These are phyloP conservation scores for Trypanosoma melophagium DNA, from an alignment of 208 protist genomes.

Conservation along the genomic window DNA sequence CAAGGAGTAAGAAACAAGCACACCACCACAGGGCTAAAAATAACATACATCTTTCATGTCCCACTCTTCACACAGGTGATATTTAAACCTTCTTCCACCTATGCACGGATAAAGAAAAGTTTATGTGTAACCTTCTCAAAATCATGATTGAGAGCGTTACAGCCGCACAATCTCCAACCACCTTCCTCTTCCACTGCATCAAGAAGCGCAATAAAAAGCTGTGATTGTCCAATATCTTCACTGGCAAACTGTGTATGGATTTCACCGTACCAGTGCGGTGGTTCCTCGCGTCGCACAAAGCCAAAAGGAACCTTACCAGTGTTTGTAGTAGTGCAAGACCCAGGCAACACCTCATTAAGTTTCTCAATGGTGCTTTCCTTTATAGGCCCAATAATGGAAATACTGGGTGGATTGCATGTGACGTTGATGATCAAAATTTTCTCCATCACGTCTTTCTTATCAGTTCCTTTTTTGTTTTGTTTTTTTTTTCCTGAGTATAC, in stretches of 20 bases:
- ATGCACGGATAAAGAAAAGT: slow-evolving; percentile 84
- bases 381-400: slow-evolving; percentile 85
- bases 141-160: slow-evolving; percentile 74
- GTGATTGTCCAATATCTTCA: slow-evolving; percentile 86
- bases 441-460: slow-evolving; percentile 28
- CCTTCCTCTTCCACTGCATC: slow-evolving; percentile 87
- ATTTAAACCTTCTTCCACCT: slow-evolving; percentile 33
- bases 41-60: slow-evolving; percentile 35
- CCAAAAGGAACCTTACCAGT: slow-evolving; percentile 76
- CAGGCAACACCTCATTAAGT: slow-evolving; percentile 81
- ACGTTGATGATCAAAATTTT: slow-evolving; percentile 90
- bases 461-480: background rate
- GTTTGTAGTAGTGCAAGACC: slow-evolving; percentile 83
- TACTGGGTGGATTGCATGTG: slow-evolving; percentile 88
- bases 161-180: slow-evolving; percentile 82
- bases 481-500: slow-evolving; percentile 5
- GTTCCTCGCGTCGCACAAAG: slow-evolving; percentile 70
- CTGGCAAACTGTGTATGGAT: slow-evolving; percentile 83
- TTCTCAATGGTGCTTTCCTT: slow-evolving; percentile 90
- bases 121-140: slow-evolving; percentile 81
- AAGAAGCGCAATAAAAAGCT: slow-evolving; percentile 76
- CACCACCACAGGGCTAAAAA: background rate
- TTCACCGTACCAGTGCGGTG: slow-evolving; percentile 87
- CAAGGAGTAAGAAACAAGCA: background rate
- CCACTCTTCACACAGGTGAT: slow-evolving; percentile 15